Evolutionary conservation across 352 stramenopile species (phyloP).

Genomic region (Globisporangium heterothallicum): DNA sequence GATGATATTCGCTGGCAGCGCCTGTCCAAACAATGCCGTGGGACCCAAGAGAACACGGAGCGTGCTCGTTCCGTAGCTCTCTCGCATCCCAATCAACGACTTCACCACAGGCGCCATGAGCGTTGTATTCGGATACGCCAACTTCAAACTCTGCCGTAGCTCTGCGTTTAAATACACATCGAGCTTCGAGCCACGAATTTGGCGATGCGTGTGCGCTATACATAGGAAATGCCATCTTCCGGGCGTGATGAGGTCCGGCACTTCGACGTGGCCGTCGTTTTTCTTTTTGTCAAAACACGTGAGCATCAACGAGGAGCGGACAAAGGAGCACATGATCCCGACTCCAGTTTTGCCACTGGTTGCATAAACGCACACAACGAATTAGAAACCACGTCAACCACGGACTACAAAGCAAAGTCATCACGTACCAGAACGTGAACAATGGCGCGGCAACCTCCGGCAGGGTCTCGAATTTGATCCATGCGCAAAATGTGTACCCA

Average conservation of each 20-base stretch:
- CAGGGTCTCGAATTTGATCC: constrained; percentile 80
- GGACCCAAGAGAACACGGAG: constrained; percentile 60
- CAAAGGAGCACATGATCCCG: constrained; percentile 73
- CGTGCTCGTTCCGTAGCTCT: constrained; percentile 56
- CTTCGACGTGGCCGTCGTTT: constrained; percentile 77
- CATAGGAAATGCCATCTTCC: constrained; percentile 76
- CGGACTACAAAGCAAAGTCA: neutral
- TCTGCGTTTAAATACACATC: constrained; percentile 79
- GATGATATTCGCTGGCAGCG: constrained; percentile 52
- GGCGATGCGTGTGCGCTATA: constrained; percentile 80
- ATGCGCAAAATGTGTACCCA: constrained; percentile 82
- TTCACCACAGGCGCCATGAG: constrained; percentile 75
- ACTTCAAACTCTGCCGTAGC: constrained; percentile 60
- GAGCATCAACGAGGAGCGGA: constrained; percentile 69
- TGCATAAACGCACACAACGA: constrained; percentile 2
- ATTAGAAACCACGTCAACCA: neutral
- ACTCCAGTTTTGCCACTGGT: constrained; percentile 61
- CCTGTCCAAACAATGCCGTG: constrained; percentile 54
- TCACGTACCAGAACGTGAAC: constrained; percentile 68
- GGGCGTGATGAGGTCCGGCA: constrained; percentile 60
- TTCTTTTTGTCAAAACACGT: constrained; percentile 84
- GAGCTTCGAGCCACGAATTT: constrained; percentile 78
- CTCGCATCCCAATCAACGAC: constrained; percentile 70
- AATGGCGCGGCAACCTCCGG: constrained; percentile 64
- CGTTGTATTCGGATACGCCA: constrained; percentile 76